These are phyloP conservation scores for Thalassiosira sp. DNA, from an alignment of 352 stramenopile genomes.

Conservation along the genomic window DNA sequence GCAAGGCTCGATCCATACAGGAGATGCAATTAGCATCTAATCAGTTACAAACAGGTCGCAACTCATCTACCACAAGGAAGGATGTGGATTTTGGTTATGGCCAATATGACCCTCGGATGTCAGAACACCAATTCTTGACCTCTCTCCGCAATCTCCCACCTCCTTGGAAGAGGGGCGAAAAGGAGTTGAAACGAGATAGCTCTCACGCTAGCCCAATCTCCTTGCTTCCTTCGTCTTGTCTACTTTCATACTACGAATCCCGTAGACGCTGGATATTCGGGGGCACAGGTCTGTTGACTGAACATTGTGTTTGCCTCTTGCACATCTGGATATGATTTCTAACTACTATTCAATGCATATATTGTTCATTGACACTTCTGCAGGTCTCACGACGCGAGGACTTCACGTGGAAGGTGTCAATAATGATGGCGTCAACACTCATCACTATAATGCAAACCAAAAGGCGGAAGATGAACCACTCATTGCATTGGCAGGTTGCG, in stretches of 20 bases:
- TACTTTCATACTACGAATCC: conserved; percentile 80
- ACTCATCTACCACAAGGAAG: conserved; percentile 3
- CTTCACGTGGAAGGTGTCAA: conserved; percentile 71
- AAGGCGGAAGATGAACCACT: conserved; percentile 57
- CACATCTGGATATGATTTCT: not conserved
- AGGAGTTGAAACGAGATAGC: too few relatives aligned
- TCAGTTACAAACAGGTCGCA: conserved; percentile 7
- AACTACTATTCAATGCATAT: not conserved
- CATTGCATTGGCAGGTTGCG: conserved; percentile 60
- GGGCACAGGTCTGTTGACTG: conserved; percentile 50
- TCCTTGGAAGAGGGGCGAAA: conserved; percentile 54
- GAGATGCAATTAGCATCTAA: conserved; percentile 30
- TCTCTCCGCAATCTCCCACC: conserved; percentile 60
- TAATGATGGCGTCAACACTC: conserved; percentile 74
- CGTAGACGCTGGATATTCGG: conserved; percentile 72
- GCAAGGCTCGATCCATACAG: conserved; percentile 27
- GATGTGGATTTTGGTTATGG: conserved; percentile 55
- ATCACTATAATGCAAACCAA: conserved; percentile 50
- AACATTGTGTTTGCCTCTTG: not conserved
- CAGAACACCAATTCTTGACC: conserved; percentile 57
- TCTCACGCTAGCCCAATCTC: conserved; percentile 13
- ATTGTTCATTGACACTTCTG: conserved; percentile 13
- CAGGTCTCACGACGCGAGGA: conserved; percentile 59
- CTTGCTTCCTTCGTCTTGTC: conserved; percentile 61
- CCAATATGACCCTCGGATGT: conserved; percentile 61